These are phyloP conservation scores for Lotus japonicus DNA, from an alignment of 306 rosid species.

Conservation along the genomic window DNA sequence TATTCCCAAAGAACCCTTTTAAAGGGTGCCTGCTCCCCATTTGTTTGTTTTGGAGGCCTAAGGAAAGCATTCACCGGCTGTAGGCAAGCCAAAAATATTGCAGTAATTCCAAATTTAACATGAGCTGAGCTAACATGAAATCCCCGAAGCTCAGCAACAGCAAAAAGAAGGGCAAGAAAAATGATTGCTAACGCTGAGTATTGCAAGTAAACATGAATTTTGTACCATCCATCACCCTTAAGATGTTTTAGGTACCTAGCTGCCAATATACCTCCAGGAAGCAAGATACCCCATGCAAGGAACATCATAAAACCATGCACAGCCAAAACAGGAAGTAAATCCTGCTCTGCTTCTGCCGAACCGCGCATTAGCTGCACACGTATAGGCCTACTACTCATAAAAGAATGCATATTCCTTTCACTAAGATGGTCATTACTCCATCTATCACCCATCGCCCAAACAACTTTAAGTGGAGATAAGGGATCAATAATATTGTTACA, in stretches of 20 bases:
- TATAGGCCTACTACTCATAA: constrained; percentile 65
- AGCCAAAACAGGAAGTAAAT: constrained; percentile 79
- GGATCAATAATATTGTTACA: constrained; percentile 79
- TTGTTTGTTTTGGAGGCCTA: constrained; percentile 50
- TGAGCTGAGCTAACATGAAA: constrained; percentile 66
- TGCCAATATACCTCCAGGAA: constrained; percentile 83
- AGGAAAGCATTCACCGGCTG: constrained; percentile 71
- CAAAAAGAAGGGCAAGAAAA: constrained; percentile 82
- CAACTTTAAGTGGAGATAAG: constrained; percentile 76
- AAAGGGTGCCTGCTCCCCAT: constrained; percentile 46
- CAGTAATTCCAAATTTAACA: constrained; percentile 67
- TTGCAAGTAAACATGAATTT: constrained; percentile 88
- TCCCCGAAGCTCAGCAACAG: constrained; percentile 85
- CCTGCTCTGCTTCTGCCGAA: constrained; percentile 93
- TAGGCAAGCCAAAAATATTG: constrained; percentile 56
- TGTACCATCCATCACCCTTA: constrained; percentile 90
- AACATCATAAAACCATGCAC: constrained; percentile 98
- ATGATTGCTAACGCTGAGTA: constrained; percentile 76
- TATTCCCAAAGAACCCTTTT: constrained; percentile 81
- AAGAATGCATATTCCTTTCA: constrained; percentile 78
- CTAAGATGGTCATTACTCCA: constrained; percentile 57
- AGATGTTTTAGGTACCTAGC: constrained; percentile 87
- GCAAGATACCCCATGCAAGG: constrained; percentile 87
- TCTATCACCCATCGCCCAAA: constrained; percentile 93
- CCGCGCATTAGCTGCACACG: constrained; percentile 70